Evolutionary conservation across 2,329 filamentous ascomycete genomes (phyloP).

Genomic region (Clarireedia homoeocarpa): DNA sequence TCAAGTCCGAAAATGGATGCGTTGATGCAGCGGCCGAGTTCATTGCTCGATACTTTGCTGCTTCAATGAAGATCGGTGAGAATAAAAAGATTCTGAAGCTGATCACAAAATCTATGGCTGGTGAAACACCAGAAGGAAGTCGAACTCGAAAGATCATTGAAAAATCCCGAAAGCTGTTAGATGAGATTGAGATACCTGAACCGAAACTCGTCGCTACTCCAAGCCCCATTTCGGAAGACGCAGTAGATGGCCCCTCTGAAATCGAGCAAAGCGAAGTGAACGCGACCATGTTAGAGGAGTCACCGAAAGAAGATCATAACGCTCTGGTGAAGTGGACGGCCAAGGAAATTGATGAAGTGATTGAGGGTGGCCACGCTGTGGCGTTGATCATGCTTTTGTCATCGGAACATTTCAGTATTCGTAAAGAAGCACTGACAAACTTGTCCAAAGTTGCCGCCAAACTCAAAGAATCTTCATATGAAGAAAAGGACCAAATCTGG

Average conservation of each 20-base stretch:
- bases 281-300: slow-evolving; percentile 13
- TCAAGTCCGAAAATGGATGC: slow-evolving; percentile 40
- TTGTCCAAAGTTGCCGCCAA: slow-evolving; percentile 57
- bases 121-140: slow-evolving; percentile 32
- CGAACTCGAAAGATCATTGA: slow-evolving; percentile 25
- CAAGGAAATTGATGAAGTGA: slow-evolving; percentile 69
- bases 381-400: slow-evolving; percentile 68
- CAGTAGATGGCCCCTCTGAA: slow-evolving; percentile 7
- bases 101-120: slow-evolving; percentile 36
- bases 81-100: slow-evolving; percentile 37
- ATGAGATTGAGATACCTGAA: slow-evolving; percentile 20
- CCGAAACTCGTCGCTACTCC: background rate
- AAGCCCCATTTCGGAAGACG: background rate
- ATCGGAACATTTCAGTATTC: slow-evolving; percentile 66
- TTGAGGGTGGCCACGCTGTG: slow-evolving; percentile 68
- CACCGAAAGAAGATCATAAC: slow-evolving; percentile 36
- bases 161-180: slow-evolving; percentile 21
- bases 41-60: slow-evolving; percentile 48
- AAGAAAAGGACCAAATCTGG: slow-evolving; percentile 71
- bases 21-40: slow-evolving; percentile 47
- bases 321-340: slow-evolving; percentile 58
- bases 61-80: slow-evolving; percentile 46
- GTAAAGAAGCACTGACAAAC: slow-evolving; percentile 67
- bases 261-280: slow-evolving; percentile 14
- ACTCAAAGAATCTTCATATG: slow-evolving; percentile 60